Evolutionary conservation across 495 filamentous ascomycete genomes (phyloP).

Genomic region (Podospora bellae-mahoneyi): DNA sequence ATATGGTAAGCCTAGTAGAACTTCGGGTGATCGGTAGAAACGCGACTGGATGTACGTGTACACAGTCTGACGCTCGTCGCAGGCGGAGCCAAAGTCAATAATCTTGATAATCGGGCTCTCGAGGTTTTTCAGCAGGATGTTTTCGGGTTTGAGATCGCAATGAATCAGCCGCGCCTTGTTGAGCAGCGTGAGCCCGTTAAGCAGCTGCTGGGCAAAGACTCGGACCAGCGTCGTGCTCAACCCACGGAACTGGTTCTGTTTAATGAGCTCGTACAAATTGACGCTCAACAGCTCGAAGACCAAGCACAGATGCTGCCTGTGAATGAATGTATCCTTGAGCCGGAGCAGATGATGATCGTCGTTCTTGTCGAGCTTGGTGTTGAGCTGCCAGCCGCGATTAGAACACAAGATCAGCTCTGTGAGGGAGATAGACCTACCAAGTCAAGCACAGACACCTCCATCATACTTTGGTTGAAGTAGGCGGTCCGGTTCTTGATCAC

Average conservation of each 20-base stretch:
- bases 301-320: conserved; percentile 93
- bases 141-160: conserved; percentile 98
- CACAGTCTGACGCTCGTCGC: conserved; percentile 96
- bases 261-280: conserved; percentile 98
- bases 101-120: conserved; percentile 99
- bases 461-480: conserved; percentile 99
- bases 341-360: conserved; percentile 97
- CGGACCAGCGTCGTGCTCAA: conserved; percentile 95
- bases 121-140: conserved; percentile 96
- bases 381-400: conserved; percentile 57
- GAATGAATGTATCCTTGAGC: conserved; percentile 97
- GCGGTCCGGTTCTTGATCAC: conserved; percentile 99
- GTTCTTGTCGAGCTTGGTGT: conserved; percentile 98
- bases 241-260: conserved; percentile 98
- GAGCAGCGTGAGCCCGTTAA: conserved; percentile 86
- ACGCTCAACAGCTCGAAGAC: conserved; percentile 97
- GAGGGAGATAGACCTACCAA: conserved; percentile 56
- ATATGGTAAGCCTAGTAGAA: conserved; percentile 89
- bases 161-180: conserved; percentile 98
- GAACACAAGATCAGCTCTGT: not conserved
- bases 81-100: conserved; percentile 98
- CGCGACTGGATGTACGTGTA: conserved; percentile 99
- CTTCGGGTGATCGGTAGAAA: conserved; percentile 97
- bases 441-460: conserved; percentile 98
- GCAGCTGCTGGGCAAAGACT: conserved; percentile 94